Evolutionary conservation across 495 filamentous ascomycete species (phyloP).

Genomic region (Xylaria venustula): DNA sequence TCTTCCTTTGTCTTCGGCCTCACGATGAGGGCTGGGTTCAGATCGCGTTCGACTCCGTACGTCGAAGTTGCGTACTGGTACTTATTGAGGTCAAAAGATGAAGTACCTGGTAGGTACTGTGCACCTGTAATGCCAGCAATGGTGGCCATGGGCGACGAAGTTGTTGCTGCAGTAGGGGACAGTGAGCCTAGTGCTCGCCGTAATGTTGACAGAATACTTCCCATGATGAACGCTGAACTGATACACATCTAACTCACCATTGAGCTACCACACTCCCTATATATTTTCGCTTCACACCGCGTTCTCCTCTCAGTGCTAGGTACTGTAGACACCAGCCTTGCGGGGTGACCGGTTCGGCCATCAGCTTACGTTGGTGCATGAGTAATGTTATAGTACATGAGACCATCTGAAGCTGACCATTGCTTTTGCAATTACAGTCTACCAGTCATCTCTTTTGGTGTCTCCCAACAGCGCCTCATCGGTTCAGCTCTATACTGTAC

Average conservation of each 20-base stretch:
- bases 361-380: constrained; percentile 10
- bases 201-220: background rate
- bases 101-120: constrained; percentile 26
- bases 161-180: background rate
- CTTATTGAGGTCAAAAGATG: constrained; percentile 28
- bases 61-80: constrained; percentile 39
- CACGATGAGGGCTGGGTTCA: constrained; percentile 35
- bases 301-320: background rate
- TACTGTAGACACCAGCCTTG: constrained; percentile 1
- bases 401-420: background rate
- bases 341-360: background rate
- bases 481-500: background rate
- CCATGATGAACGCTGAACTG: background rate
- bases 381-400: background rate
- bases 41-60: constrained; percentile 30
- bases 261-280: background rate
- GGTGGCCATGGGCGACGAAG: constrained; percentile 9
- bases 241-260: background rate
- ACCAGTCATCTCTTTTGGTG: background rate
- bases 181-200: background rate
- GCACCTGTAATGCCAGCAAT: constrained; percentile 28
- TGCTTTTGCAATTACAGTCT: background rate
- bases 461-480: background rate
- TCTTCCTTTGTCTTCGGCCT: constrained; percentile 37
- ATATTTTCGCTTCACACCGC: background rate